Evolutionary conservation across 305 asterid genomes (phyloP), one percentile per base, ranked within the genome.

Genomic region (Rubia tinctorum): DNA sequence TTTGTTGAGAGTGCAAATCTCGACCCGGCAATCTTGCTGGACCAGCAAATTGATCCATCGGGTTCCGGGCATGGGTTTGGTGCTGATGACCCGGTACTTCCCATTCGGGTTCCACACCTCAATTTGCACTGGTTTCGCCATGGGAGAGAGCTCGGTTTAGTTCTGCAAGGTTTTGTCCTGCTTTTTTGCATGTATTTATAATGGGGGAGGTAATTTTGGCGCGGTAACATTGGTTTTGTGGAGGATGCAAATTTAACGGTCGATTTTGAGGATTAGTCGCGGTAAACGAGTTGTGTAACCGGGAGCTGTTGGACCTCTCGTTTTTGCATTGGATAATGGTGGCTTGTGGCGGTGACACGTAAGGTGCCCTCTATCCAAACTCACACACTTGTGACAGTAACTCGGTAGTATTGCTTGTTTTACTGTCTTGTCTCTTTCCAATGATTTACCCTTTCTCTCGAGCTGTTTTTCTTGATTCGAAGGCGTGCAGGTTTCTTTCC

Each of bases 41-140:
- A 88, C 84, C 86, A 94, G 74, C 72, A 91, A 89, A 78, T 92
- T 85, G 71, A 94, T 91, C 98, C 98, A 94, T 39, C 97, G 89
- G 42, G 90, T 94, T 60, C 98, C 98, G 1, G 98, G 98, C 98
- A 94, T 94, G 22, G 98, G 45, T 69, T 91, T 94, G 30, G 98
- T 94, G 86, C 96, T 94, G 75, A 94, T 80, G 64, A 94, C 98
- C 79, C 98, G 86, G 87, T 89, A 91, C 60, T 85, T 91, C 18
- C 99, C 99, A 87, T 87, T 87, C 10, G 98, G 98, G 74, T 94
- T 91, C 91, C 93, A 82, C 42, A 94, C 97, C 74, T 91, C 97
- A 68, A 94, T 85, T 72, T 86, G 95, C 80, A 90, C 80, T 17
- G 93, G 93, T 65, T 82, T 82, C 74, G 92, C 96, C 98, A 93